Base-by-base conservation (phyloP, 176 grass and related monocot genomes). In the Oryza rufipogon region DNA sequence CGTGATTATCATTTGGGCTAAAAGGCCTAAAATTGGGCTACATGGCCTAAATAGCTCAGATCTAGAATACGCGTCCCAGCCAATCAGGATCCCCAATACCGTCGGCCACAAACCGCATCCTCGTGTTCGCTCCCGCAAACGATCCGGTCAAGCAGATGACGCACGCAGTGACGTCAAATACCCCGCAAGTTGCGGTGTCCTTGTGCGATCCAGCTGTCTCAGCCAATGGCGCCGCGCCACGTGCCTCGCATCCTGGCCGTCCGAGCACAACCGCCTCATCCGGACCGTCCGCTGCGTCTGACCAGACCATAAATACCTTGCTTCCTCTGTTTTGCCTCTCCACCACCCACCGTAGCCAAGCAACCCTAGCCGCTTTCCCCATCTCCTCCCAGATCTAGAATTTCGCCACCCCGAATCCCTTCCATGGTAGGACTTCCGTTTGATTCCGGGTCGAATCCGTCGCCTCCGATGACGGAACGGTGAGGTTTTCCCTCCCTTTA, bases 161-260 rank as follows among this genome's bases (percentile, higher is more conserved):
- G 91, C 80, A 84, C 0, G 87, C 91, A 89, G 7, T 92, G 91
- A 92, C 84, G 91, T 54, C 41, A 86, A 86, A 82, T 75, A 17
- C 30, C 26, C 56, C 75, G 49, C 75, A 80, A 70, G 51, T 90
- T 64, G 85, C 70, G 84, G 63, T 28, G 15, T 0, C 3, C 75
- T 51, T 7, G 77, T 86, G 71, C 85, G 6, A 71, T 81, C 71
- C 81, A 80, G 76, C 23, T 80, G 76, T 70, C 85, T n/a, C 66
- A 7, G 44, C 84, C 80, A 75, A 90, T 75, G 2, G 15, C 0
- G 1, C 0, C 11, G 3, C 51, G 75, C 46, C 75, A 87, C 89
- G 75, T 30, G 41, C 3, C 1, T 1, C 2, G 0, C 14, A 84
- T 84, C 70, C 22, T 34, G 0, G 0, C 64, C 81, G 81, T 87